Evolutionary conservation across 192 early-diverging fungal genomes (phyloP), one percentile per base, ranked within the genome.

Genomic region (Coemansia sp.): DNA sequence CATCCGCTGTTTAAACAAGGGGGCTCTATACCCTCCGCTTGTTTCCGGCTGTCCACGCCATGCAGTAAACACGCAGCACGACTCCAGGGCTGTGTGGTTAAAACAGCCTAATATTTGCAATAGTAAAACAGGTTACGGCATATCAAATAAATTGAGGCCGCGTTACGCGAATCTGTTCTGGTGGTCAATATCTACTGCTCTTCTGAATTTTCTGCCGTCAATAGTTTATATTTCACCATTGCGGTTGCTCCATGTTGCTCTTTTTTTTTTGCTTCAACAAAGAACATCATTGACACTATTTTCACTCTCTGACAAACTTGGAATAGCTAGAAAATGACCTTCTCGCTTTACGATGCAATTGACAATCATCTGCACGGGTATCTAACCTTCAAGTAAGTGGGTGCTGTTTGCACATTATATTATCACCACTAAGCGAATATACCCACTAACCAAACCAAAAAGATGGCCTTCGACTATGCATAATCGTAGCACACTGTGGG

Each of bases 401-500:
- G 32, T 7, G 5, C 11, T 25, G 11, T 9, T 59, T 9, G 13
- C 8, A 53, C 34, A 63, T 9, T 9, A 40, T 22, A 53, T 19
- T 8, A 17, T 19, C 25, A 50, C 29, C 29, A 13, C 14, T 35
- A 2, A 33, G n/a, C 1, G 38, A 40, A 40, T 1, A 40, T 40
- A 40, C 38, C 1, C 38, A 5, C 38, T 40, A 40, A 40, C 38
- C 11, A 13, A 40, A 5, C 5, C 38, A 40, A 13, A 1, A 40
- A 40, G 1, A 11, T 40, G 38, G 11, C 38, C 1, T 62, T 23
- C 19, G 19, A 29, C 36, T 5, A 14, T 36, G 9, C 17, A 59
- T 14, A 14, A 4, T 17, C 48, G 55, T 79, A 79, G 76, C 41
- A 62, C 58, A 0, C 36, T 79, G 15, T 79, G 76, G 76, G 70